These are phyloP conservation scores for Tulasnella sp. DNA, from an alignment of 768 basidiomycete genomes.

Conservation along the genomic window DNA sequence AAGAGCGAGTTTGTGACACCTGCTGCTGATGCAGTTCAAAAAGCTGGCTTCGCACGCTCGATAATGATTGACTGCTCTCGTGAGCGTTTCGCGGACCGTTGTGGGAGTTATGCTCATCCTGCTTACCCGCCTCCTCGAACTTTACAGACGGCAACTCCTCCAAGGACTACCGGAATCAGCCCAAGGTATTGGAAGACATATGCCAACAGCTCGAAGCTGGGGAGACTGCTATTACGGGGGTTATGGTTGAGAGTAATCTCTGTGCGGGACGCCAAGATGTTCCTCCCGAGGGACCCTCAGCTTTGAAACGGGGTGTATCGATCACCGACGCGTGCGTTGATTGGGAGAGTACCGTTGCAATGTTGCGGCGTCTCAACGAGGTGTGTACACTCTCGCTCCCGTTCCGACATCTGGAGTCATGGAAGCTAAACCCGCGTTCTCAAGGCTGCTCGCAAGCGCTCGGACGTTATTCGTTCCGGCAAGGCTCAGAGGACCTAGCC, in stretches of 20 bases:
- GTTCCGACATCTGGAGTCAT: too few relatives aligned
- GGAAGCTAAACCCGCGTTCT: not conserved
- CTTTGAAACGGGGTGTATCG: slow-evolving; percentile 76
- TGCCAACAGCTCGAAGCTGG: slow-evolving; percentile 75
- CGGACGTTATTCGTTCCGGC: not conserved
- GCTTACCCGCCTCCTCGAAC: not conserved
- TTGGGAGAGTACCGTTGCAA: slow-evolving; percentile 75
- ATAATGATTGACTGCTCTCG: slow-evolving; percentile 89
- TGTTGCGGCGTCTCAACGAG: slow-evolving; percentile 74
- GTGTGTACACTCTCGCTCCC: slow-evolving; percentile 40
- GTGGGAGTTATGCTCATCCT: too few relatives aligned
- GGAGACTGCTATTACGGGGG: slow-evolving; percentile 76
- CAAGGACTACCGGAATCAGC: slow-evolving; percentile 93
- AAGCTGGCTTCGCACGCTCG: slow-evolving; percentile 61
- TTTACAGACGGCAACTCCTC: slow-evolving; percentile 88
- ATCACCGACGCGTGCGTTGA: slow-evolving; percentile 94
- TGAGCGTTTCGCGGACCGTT: slow-evolving; percentile 45
- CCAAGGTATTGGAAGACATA: slow-evolving; percentile 74
- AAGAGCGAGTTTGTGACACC: slow-evolving; percentile 69
- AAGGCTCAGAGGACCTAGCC: not conserved
- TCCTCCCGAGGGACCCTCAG: slow-evolving; percentile 64
- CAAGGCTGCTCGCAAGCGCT: slow-evolving; percentile 30
- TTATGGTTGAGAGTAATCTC: slow-evolving; percentile 97
- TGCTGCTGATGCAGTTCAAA: slow-evolving; percentile 64
- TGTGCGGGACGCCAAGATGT: slow-evolving; percentile 91